Evolutionary conservation across 2,329 filamentous ascomycete species (phyloP), one percentile per base, ranked within the genome.

Genomic region (Orbilia blumenaviensis): DNA sequence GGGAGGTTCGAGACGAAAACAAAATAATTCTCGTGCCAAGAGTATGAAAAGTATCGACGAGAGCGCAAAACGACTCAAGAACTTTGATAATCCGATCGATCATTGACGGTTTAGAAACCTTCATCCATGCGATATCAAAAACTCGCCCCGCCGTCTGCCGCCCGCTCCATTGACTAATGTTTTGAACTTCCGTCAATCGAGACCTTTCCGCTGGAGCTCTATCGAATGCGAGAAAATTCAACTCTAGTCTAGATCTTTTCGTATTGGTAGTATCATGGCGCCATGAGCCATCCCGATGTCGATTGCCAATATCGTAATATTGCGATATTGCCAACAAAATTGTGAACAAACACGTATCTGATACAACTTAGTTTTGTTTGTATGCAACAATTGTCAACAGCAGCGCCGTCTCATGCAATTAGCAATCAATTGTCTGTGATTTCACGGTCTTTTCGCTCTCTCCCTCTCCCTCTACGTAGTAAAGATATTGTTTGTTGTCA

Each of bases 101-200:
- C 34, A 32, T 21, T n/a, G 4, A 10, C 38, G 12, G 14, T n/a
- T 48, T 14, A 27, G 10, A 44, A 25, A 29, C 27, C 21, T 61
- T 61, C 50, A 62, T 16, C 25, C 18, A 62, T 46, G 46, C 44
- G 44, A 63, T 56, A 44, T 34, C 38, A 50, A 56, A 62, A 21
- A 63, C 48, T 27, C 48, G 16, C 23, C 21, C 46, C 60, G 48
- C 67, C 67, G 67, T 38, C 25, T 64, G 48, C 67, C 67, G 67
- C 56, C 25, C 52, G 29, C 10, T 71, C 34, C 50, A 25, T 58
- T 29, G 52, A 44, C 46, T 38, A 46, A 3, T 32, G 23, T 46
- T 61, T 46, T 46, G 56, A 61, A 61, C 32, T 63, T 64, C 58
- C 50, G 36, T n/a, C 23, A 72, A 41, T 60, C 67, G 67, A 66